Evolutionary conservation across 768 basidiomycete genomes (phyloP).

Genomic region (Mycena alexandri): DNA sequence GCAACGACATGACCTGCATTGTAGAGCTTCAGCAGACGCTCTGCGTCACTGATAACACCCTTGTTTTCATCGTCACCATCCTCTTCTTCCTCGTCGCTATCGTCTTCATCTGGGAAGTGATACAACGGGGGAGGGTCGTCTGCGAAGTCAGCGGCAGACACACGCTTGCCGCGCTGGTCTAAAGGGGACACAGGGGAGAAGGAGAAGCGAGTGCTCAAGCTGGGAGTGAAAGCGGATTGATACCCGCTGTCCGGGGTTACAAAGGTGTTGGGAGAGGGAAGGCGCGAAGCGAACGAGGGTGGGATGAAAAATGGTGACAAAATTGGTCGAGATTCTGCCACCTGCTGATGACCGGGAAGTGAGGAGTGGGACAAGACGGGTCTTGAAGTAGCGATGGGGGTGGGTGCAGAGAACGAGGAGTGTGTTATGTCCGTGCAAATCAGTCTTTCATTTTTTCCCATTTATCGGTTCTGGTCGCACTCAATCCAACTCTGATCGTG

Average conservation of each 20-base stretch:
- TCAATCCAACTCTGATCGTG: too few species aligned
- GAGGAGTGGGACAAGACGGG: neutral
- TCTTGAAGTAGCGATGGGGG: neutral
- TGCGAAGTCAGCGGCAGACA: neutral
- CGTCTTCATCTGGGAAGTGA: neutral
- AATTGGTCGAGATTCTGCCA: neutral
- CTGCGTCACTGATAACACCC: too few species aligned
- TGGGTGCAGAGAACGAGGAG: neutral
- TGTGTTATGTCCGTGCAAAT: too few species aligned
- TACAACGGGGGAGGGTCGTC: neutral
- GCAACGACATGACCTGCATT: too few species aligned
- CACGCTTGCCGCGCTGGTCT: neutral
- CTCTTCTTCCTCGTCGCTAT: conserved; percentile 5
- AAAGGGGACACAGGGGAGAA: conserved; percentile 1
- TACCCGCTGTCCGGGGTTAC: conserved; percentile 3
- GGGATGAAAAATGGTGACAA: too few species aligned
- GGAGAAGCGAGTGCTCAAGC: neutral
- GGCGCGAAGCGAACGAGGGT: too few species aligned
- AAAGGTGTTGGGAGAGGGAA: too few species aligned
- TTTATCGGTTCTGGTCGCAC: too few species aligned
- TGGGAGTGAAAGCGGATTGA: neutral
- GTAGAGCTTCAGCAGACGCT: too few species aligned
- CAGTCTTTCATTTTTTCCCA: too few species aligned
- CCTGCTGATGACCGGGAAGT: neutral
- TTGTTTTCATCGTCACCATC: too few species aligned